These are phyloP conservation scores for Fonsecaea pugnacius DNA, from an alignment of 2,329 filamentous ascomycete species.

Conservation along the genomic window DNA sequence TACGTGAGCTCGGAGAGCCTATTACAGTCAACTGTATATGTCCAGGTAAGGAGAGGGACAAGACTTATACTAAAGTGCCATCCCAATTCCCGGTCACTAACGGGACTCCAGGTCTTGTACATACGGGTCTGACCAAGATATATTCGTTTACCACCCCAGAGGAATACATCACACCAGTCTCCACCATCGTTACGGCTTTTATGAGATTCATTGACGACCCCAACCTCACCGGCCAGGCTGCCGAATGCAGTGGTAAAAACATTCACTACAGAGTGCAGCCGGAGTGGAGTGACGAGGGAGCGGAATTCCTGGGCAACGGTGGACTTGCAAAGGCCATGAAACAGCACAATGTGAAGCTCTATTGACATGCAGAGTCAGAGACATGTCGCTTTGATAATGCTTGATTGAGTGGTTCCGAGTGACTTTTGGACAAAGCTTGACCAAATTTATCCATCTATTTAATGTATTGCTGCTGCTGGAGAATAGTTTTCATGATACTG, in stretches of 20 bases:
- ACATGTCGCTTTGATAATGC: too few relatives aligned
- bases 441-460: too few relatives aligned
- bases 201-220: constrained; percentile 4
- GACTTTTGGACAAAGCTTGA: background rate
- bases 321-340: background rate
- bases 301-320: background rate
- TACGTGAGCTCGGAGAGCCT: background rate
- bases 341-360: constrained; percentile 1
- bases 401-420: too few relatives aligned
- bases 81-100: background rate
- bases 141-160: constrained; percentile 6
- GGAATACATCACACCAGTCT: background rate
- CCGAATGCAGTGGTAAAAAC: constrained; percentile 4
- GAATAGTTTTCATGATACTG: too few relatives aligned
- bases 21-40: constrained; percentile 6
- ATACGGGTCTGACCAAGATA: background rate
- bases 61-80: background rate
- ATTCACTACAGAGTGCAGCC: constrained; percentile 1
- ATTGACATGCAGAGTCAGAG: background rate
- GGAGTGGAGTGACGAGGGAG: constrained; percentile 1
- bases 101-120: background rate
- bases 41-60: background rate
- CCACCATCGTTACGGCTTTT: constrained; percentile 4
- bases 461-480: too few relatives aligned
- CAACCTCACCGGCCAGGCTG: background rate